Base-by-base conservation (phyloP, 2,329 filamentous ascomycete genomes). In the Chrysosporium keratinophilum region DNA sequence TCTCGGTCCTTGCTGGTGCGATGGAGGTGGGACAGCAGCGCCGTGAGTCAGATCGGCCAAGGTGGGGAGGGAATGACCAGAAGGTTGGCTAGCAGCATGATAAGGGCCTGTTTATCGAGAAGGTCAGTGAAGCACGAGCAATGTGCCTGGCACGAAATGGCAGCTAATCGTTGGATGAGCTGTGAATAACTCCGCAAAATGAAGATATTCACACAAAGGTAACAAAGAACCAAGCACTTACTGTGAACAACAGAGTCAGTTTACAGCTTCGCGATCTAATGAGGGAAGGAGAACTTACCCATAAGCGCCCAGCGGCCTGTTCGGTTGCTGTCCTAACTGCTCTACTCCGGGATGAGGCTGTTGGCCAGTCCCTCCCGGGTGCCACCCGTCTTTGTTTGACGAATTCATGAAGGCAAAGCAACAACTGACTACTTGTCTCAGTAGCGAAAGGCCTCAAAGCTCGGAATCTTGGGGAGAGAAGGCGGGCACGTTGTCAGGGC, bases 1-100 rank as follows among this genome's bases (percentile, higher is more conserved):
- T 28, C 70, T 65, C 33, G 69, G 64, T 35, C 68, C 67, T 56
- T 70, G 69, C 55, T 71, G 57, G 35, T 57, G 55, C 14, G 55
- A 54, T 31, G 55, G 47, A 41, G 58, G 52, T 15, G 68, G 67
- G 57, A 64, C 68, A 50, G 66, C 67, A 56, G 71, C 69, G 33
- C 66, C 67, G 60, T 74, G 72, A 56, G 71, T 74, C 59, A 75
- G 58, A 58, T 75, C 72, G 55, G 72, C 71, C 54, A 75, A 61
- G 20, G 70, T 71, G 35, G 72, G 73, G 43, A 75, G 66, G 31
- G 70, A 73, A 53, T 74, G 72, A n/a, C 70, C 67, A 37, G 70
- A 66, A 12, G 70, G 63, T 58, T 74, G 71, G 58, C 63, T 66
- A 52, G 59, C 65, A 50, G 68, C 66, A 57, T 74, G 72, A 56